Conservation (phyloP, 1,284 basidiomycete species). For the Cryptococcus deneoformans region DNA sequence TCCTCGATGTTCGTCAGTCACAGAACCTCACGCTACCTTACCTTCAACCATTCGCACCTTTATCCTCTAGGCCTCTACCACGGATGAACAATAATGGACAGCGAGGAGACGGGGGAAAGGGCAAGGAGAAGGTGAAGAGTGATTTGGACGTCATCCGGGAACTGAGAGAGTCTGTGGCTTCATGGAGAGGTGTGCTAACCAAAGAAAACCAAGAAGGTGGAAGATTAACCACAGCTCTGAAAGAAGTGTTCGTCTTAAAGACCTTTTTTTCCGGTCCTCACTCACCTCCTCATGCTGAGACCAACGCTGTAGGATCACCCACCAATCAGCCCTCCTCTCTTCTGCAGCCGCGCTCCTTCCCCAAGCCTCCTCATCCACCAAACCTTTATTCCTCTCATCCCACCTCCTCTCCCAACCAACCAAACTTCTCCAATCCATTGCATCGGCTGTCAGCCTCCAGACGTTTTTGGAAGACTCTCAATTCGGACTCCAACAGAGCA, state of each 20-base stretch:
- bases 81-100: conserved; percentile 4
- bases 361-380: conserved; percentile 7
- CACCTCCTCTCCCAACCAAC: background rate
- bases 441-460: conserved; percentile 28
- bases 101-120: conserved; percentile 23
- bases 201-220: background rate
- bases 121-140: background rate
- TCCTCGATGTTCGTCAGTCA: conserved; percentile 19
- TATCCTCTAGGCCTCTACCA: conserved; percentile 9
- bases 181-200: conserved; percentile 9
- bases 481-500: conserved; percentile 39
- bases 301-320: conserved; percentile 20
- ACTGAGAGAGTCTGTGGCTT: conserved; percentile 9
- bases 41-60: conserved; percentile 30
- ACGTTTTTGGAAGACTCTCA: conserved; percentile 44
- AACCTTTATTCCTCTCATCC: background rate
- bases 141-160: conserved; percentile 12
- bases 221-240: conserved; percentile 24
- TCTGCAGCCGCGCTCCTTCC: conserved; percentile 17
- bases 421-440: conserved; percentile 29
- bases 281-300: background rate
- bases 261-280: too few relatives aligned
- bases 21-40: conserved; percentile 18
- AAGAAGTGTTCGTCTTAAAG: conserved; percentile 27
- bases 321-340: conserved; percentile 29